Evolutionary conservation across 2,329 filamentous ascomycete genomes (phyloP).

Genomic region (Nothophoma quercina): DNA sequence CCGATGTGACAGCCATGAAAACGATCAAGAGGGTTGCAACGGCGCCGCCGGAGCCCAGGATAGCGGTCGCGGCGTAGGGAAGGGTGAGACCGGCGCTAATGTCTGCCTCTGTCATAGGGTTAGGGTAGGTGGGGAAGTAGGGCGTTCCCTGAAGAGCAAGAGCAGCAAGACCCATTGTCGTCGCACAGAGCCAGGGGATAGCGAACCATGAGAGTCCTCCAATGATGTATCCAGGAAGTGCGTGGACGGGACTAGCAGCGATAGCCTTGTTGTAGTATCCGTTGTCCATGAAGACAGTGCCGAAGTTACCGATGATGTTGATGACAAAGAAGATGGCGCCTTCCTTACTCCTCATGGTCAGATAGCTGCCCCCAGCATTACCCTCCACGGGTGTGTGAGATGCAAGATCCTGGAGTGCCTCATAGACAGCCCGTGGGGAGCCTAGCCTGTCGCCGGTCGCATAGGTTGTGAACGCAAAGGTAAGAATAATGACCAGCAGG

Average conservation of each 20-base stretch:
- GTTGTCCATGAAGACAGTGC: conserved; percentile 84
- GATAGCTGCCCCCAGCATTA: conserved; percentile 78
- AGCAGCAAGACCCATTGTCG: conserved; percentile 56
- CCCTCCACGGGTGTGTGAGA: conserved; percentile 75
- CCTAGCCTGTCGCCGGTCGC: conserved; percentile 75
- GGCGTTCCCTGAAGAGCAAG: conserved; percentile 53
- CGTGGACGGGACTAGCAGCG: conserved; percentile 82
- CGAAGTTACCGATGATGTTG: conserved; percentile 85
- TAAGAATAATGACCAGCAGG: conserved; percentile 81
- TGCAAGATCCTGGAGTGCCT: conserved; percentile 74
- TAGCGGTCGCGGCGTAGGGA: conserved; percentile 42
- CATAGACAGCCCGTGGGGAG: conserved; percentile 78
- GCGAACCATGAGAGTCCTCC: conserved; percentile 56
- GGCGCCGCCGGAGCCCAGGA: conserved; percentile 43
- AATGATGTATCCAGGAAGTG: conserved; percentile 72
- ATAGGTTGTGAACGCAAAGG: conserved; percentile 84
- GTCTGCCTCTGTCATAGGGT: conserved; percentile 32
- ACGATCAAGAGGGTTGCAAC: conserved; percentile 49
- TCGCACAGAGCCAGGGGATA: conserved; percentile 58
- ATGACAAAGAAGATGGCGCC: conserved; percentile 91
- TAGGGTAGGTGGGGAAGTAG: conserved; percentile 54
- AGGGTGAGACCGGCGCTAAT: conserved; percentile 41
- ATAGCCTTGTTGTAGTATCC: conserved; percentile 90
- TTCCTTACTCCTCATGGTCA: conserved; percentile 85
- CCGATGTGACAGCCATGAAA: conserved; percentile 59